Base-by-base conservation (phyloP, 2,329 filamentous ascomycete species). In the Diplodia mutila region DNA sequence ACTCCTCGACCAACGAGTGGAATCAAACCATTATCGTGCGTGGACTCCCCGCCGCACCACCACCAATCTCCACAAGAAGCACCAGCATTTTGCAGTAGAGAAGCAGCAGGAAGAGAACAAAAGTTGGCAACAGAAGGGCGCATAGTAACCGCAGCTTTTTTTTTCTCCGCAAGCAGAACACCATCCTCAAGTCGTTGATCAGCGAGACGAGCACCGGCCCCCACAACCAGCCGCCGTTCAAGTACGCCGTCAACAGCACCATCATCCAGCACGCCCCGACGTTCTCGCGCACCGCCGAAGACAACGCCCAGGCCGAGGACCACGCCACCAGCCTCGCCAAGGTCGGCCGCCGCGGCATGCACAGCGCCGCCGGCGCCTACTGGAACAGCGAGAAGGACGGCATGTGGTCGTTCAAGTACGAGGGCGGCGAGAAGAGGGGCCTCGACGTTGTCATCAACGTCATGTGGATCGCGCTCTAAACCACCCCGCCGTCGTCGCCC, bases 191-290 rank as follows among this genome's bases (percentile, higher is more conserved):
- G 76, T 85, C 89, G 64, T 85, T 94, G 71, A 92, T 94, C 80
- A 89, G 90, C 72, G 91, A 94, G 77, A 89, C 90, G 61, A 88
- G 86, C 21, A 85, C 87, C 21, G 78, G 85, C 57, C 81, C 85
- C 69, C 82, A 84, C 69, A 80, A 84, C 32, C 83, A 87, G 29
- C 90, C 91, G 5, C 80, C 84, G 18, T 97, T 90, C 87, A 98
- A 98, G 82, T 98, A 94, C 82, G 92, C 93, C 73, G 93, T 97
- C 82, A 98, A 97, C 86, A 96, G 92, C 84, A 98, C 94, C 72
- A 97, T 98, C 77, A 96, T 98, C 73, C 94, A 99, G 84, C 94
- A 98, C 83, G 65, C 65, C 34, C 72, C 73, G 23, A 74, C 75
- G 42, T 57, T 65, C 27, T 65, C 85, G 85, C 63, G 86, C 85